Evolutionary conservation across 2,329 filamentous ascomycete genomes (phyloP).

Genomic region (Hymenoscyphus fructigenus): DNA sequence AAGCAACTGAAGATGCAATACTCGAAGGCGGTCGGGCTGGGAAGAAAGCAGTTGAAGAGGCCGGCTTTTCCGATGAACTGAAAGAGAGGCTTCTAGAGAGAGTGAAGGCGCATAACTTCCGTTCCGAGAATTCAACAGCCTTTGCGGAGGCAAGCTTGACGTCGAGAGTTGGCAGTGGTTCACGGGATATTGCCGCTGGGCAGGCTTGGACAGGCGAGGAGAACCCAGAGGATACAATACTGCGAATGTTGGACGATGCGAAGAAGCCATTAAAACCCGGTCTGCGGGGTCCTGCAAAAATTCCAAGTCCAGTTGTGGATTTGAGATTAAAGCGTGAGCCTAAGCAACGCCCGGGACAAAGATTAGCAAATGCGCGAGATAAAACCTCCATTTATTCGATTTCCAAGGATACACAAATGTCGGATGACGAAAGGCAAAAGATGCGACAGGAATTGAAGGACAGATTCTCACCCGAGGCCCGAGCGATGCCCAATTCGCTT

Average conservation of each 20-base stretch:
- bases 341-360: constrained; percentile 45
- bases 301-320: constrained; percentile 49
- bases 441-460: constrained; percentile 74
- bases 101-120: constrained; percentile 55
- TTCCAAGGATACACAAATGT: constrained; percentile 54
- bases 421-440: constrained; percentile 70
- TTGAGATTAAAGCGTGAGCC: constrained; percentile 47
- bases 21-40: constrained; percentile 58
- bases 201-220: constrained; percentile 80
- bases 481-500: constrained; percentile 73
- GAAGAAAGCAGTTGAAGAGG: constrained; percentile 58
- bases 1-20: constrained; percentile 63
- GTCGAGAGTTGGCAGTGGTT: constrained; percentile 64
- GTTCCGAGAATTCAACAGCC: constrained; percentile 47
- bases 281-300: constrained; percentile 46
- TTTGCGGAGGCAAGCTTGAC: constrained; percentile 51
- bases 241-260: constrained; percentile 83
- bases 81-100: constrained; percentile 58
- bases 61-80: constrained; percentile 63
- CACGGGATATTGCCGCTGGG: constrained; percentile 65
- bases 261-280: constrained; percentile 64
- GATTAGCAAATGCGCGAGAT: constrained; percentile 56
- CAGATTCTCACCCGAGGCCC: constrained; percentile 71
- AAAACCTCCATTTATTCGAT: constrained; percentile 55
- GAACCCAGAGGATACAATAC: constrained; percentile 67